Percentiles rank a stretch among this genome's conserved stretches.
phyloP scores from a whole-genome alignment of 2,329 filamentous ascomycete species.

The Dactylellina sp. region DNA sequence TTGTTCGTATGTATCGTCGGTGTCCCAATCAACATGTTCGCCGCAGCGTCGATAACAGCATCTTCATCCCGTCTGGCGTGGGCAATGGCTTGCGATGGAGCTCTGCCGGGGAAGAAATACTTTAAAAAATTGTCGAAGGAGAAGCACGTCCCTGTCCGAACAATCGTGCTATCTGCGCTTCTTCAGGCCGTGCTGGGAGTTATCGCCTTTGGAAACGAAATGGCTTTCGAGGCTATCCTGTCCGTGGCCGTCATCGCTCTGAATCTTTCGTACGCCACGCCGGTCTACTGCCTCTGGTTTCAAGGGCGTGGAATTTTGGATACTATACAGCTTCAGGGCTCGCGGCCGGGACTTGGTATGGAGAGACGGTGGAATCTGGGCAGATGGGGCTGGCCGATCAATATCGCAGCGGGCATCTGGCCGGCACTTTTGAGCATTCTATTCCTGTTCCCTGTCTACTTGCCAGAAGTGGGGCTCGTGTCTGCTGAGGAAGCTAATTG shows the following conservation, averaged over 20 bases:
- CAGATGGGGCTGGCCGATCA: slow-evolving; percentile 49
- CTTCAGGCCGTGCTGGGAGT: slow-evolving; percentile 44
- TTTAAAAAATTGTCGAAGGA: slow-evolving; percentile 43
- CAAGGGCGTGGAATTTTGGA: slow-evolving; percentile 47
- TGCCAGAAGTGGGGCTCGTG: slow-evolving; percentile 47
- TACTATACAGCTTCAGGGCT: slow-evolving; percentile 37
- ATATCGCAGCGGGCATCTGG: slow-evolving; percentile 49
- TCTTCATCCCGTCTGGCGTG: slow-evolving; percentile 54
- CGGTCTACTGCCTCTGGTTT: slow-evolving; percentile 47
- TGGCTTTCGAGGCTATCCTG: slow-evolving; percentile 54
- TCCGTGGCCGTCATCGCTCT: slow-evolving; percentile 52
- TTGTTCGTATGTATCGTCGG: slow-evolving; percentile 53
- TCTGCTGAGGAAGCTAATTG: slow-evolving; percentile 52
- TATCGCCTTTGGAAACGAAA: slow-evolving; percentile 52
- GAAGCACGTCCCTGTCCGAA: slow-evolving; percentile 37
- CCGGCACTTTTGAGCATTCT: slow-evolving; percentile 45
- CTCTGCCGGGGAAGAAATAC: slow-evolving; percentile 44
- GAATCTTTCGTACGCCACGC: slow-evolving; percentile 52
- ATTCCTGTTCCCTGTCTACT: slow-evolving; percentile 51
- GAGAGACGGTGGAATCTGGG: slow-evolving; percentile 54
- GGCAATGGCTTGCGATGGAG: slow-evolving; percentile 56
- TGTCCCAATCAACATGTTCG: slow-evolving; percentile 56
- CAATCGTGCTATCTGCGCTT: slow-evolving; percentile 49
- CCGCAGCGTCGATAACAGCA: slow-evolving; percentile 51
- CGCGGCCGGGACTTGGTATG: slow-evolving; percentile 30